These are phyloP conservation scores for Colletotrichum liaoningense DNA, from an alignment of 2,329 filamentous ascomycete genomes.

Conservation along the genomic window DNA sequence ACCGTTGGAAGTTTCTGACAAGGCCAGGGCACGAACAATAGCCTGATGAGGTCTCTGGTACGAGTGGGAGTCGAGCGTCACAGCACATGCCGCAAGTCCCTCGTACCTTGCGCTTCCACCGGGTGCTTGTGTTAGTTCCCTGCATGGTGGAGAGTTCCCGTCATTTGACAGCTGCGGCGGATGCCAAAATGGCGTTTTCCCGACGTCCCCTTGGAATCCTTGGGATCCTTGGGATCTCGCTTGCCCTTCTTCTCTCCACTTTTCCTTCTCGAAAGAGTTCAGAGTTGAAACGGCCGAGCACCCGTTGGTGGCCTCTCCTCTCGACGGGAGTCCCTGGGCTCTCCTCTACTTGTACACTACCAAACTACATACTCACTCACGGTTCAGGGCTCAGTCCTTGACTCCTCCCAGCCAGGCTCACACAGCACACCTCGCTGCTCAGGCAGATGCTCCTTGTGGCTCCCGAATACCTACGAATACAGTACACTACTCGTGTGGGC, in stretches of 20 bases:
- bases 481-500: background rate
- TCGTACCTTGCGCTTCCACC: conserved; percentile 1
- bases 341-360: background rate
- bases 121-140: conserved; percentile 6
- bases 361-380: background rate
- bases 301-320: conserved; percentile 11
- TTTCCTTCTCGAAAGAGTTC: conserved; percentile 29
- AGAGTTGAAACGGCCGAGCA: conserved; percentile 25
- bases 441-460: background rate
- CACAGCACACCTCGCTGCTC: background rate
- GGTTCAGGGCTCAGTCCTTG: background rate
- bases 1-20: background rate
- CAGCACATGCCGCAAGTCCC: background rate
- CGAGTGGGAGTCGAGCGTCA: background rate
- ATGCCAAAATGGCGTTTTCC: conserved; percentile 34
- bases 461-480: background rate
- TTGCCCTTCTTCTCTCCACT: conserved; percentile 15
- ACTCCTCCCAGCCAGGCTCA: too few species aligned
- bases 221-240: conserved; percentile 10
- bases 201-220: conserved; percentile 8
- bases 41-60: background rate
- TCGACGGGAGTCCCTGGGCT: too few species aligned
- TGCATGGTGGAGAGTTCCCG: conserved; percentile 33
- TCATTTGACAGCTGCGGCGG: conserved; percentile 34
- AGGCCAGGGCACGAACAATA: background rate